phyloP scores from a whole-genome alignment of 768 basidiomycete species.

The Asterophora parasitica region DNA sequence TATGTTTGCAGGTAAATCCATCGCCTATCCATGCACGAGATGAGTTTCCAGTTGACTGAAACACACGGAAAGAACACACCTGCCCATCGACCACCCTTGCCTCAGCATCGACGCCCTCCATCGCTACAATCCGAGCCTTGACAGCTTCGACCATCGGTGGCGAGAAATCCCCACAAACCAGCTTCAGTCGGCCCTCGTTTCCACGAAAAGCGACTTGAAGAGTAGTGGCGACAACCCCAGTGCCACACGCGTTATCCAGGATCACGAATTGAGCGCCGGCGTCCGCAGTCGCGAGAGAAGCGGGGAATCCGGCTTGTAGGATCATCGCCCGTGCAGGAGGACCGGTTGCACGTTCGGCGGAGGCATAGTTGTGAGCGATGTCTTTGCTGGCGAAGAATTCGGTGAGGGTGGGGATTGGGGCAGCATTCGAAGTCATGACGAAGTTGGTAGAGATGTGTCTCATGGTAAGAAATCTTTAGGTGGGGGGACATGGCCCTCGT shows the following conservation, averaged over 20 bases:
- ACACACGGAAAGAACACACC: neutral
- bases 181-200: neutral
- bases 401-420: neutral
- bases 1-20: neutral
- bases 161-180: constrained; percentile 1
- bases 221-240: neutral
- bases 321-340: neutral
- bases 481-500: too few relatives aligned
- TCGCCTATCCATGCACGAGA: neutral
- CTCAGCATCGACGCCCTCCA: neutral
- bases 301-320: neutral
- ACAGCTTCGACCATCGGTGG: neutral
- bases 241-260: constrained; percentile 1
- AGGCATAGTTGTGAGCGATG: neutral
- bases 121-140: neutral
- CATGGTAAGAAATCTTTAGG: too few relatives aligned
- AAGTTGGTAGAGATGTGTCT: too few relatives aligned
- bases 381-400: neutral
- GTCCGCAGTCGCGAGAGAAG: neutral
- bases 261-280: neutral
- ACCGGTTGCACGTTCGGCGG: neutral
- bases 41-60: neutral
- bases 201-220: neutral
- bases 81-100: neutral
- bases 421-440: neutral